Evolutionary conservation across 73 alveolate species (phyloP), one percentile per base, ranked within the genome.

Genomic region (Paramecium tetraurelia): DNA sequence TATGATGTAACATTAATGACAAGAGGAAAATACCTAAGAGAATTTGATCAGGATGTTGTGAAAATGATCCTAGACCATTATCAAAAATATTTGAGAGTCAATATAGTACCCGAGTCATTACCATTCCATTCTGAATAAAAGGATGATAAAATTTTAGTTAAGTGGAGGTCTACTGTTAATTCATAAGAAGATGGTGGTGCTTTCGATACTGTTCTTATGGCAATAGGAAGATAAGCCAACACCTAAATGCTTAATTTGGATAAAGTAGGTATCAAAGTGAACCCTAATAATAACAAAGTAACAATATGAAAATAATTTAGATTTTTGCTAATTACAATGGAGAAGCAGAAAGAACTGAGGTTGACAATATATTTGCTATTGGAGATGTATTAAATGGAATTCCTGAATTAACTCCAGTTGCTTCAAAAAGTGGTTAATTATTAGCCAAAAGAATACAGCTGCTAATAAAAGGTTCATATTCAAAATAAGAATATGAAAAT

Each of bases 11-110:
- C 98, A 22, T 59, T 95, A 50, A 95, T 95, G 98, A 95, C 95
- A 44, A 63, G 98, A 63, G 77, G 93, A 14, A 72, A 92, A 12
- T 90, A 93, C 63, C 92, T 95, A 83, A 93, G 98, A 72, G 99
- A 99, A 41, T 98, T 99, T 86, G 99, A 99, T 93, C 92, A 98
- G 36, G 99, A 97, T 92, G 95, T 98, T 96, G 99, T 99, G 27
- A 92, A 98, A 44, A 94, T 95, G 94, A 92, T 99, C 31, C 97
- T 97, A 43, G 84, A 77, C 5, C 95, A 95, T 92, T 93, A 98
- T 96, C 96, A 93, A 46, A 41, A 77, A 24, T n/a, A 89, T 11
- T 4, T 57, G 29, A 90, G 93, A 83, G 94, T 80, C 93, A 94
- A 59, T 98, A 99, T 20, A 92, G 90, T 53, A 94, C 96, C 93